Evolutionary conservation across 495 filamentous ascomycete genomes (phyloP), one percentile per base, ranked within the genome.

Genomic region (Penicillium steckii): DNA sequence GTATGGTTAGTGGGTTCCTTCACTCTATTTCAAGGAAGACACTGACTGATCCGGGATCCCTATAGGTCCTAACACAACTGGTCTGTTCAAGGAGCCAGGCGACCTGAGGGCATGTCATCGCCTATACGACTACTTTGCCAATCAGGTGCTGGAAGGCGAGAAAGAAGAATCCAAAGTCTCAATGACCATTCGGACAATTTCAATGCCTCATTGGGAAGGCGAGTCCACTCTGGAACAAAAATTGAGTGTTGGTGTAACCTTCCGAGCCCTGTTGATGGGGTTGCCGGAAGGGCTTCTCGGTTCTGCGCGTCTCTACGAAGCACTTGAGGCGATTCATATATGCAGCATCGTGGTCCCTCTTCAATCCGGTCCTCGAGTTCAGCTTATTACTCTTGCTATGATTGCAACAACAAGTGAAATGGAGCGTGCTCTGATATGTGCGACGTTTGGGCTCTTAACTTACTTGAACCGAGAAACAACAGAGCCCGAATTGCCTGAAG

Each of bases 201-300:
- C 60, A 0, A 55, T 65, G 35, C 57, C 58, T 1, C 41, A 47
- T 24, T 40, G 35, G 3, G 58, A 56, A 1, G 37, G 44, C 12
- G 18, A 45, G 25, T 8, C 72, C 64, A 53, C 67, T 17, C 55
- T 76, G 12, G 55, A 49, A 10, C 63, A 65, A 12, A 72, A 85
- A n/a, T 83, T 88, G 46, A 85, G 88, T 69, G 82, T 91, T 7
- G 87, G 84, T 1, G 86, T 85, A 42, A 74, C 83, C 8, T 86
- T 93, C 68, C 90, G 89, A 60, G 80, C 78, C 23, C 68, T 94
- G 6, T 67, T 94, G 13, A 74, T 80, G 7, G 86, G 85, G 4
- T 67, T 94, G 1, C 89, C 89, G 0, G 85, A 83, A 1, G 89
- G 89, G 1, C 83, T 93, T 30, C 71, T 94, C 9, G 89, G 89